These are phyloP conservation scores for Cercospora sojina DNA, from an alignment of 2,329 filamentous ascomycete species.

Conservation along the genomic window DNA sequence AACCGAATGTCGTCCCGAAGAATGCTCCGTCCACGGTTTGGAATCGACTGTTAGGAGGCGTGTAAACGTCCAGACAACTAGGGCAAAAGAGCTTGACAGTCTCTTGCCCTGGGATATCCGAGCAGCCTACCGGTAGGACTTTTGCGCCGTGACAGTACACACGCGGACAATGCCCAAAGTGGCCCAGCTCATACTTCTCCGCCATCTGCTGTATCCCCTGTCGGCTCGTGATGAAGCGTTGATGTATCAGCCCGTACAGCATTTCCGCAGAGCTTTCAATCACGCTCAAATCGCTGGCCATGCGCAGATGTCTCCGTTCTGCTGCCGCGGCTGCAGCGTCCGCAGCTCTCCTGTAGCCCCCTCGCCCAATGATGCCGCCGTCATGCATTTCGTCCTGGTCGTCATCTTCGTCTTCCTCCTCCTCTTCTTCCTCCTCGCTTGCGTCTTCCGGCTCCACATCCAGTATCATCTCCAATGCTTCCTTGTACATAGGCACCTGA, in stretches of 20 bases:
- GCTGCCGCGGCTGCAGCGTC: constrained; percentile 43
- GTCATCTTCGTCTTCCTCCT: constrained; percentile 58
- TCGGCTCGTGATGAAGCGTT: constrained; percentile 94
- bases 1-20: constrained; percentile 95
- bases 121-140: constrained; percentile 88
- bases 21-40: constrained; percentile 97
- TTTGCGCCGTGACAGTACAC: constrained; percentile 88
- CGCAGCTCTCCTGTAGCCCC: constrained; percentile 33
- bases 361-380: constrained; percentile 49
- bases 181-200: constrained; percentile 95
- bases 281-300: constrained; percentile 88
- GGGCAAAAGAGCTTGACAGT: constrained; percentile 99
- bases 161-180: constrained; percentile 94
- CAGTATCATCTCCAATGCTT: constrained; percentile 97
- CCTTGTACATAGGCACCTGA: constrained; percentile 98
- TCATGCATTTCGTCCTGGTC: constrained; percentile 56
- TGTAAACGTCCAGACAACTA: constrained; percentile 94
- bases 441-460: constrained; percentile 96
- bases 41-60: constrained; percentile 93
- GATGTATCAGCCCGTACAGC: constrained; percentile 96
- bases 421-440: constrained; percentile 77
- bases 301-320: constrained; percentile 77
- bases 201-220: constrained; percentile 98
- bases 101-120: constrained; percentile 92
- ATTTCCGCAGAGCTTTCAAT: constrained; percentile 98